phyloP scores from a whole-genome alignment of 169 alveolate genomes.

The Amoebophrya sp. region DNA sequence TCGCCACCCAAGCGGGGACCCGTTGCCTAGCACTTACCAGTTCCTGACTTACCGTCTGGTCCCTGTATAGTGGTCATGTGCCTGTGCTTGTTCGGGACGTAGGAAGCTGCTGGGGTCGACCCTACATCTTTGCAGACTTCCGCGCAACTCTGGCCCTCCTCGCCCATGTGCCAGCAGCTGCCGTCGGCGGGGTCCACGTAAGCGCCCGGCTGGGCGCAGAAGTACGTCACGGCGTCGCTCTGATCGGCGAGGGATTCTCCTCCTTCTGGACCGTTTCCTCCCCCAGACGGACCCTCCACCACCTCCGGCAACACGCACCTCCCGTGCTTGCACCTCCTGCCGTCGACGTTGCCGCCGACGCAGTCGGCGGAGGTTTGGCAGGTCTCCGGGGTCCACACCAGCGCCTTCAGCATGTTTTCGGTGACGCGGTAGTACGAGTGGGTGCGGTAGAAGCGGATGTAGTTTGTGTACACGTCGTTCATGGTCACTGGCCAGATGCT shows the following conservation, averaged over 20 bases:
- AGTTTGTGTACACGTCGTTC: not conserved
- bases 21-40: too few relatives aligned
- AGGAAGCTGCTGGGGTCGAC: not conserved
- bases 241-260: not conserved
- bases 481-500: not conserved
- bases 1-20: too few relatives aligned
- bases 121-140: not conserved
- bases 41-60: too few relatives aligned
- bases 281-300: too few relatives aligned
- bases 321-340: not conserved
- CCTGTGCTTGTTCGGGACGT: not conserved
- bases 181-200: not conserved
- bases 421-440: not conserved
- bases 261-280: not conserved
- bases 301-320: not conserved
- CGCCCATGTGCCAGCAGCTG: not conserved
- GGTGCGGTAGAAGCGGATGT: not conserved
- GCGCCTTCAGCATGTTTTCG: not conserved
- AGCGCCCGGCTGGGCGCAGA: not conserved
- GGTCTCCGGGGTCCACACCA: not conserved
- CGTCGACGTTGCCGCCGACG: not conserved
- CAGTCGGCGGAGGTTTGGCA: not conserved
- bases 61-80: not conserved
- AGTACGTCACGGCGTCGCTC: not conserved
- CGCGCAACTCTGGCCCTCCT: not conserved